phyloP scores from a whole-genome alignment of 1,284 basidiomycete species.

The Tilletia walkeri region DNA sequence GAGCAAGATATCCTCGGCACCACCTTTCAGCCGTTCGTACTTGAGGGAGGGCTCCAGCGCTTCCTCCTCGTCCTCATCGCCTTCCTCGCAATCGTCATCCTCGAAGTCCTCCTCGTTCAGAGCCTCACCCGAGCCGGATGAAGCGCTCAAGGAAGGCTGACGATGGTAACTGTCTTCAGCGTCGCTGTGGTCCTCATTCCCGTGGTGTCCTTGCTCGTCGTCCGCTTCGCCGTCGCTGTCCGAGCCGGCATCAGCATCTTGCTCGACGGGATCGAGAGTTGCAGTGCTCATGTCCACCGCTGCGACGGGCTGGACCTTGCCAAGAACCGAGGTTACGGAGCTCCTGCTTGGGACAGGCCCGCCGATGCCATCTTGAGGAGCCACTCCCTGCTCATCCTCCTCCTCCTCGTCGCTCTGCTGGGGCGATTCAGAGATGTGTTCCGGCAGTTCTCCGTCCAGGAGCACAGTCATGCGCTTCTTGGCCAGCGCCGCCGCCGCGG shows the following conservation, averaged over 20 bases:
- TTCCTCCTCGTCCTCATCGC: slow-evolving; percentile 25
- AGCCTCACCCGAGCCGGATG: slow-evolving; percentile 6
- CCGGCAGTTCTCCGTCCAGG: slow-evolving; percentile 43
- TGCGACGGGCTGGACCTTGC: neutral
- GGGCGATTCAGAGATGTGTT: neutral
- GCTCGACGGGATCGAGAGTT: slow-evolving; percentile 26
- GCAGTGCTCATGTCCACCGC: slow-evolving; percentile 23
- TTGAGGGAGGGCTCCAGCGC: slow-evolving; percentile 66
- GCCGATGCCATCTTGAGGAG: neutral
- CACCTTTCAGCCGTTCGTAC: slow-evolving; percentile 77
- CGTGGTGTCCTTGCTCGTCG: slow-evolving; percentile 1
- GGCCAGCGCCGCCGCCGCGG: neutral
- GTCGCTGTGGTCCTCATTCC: neutral
- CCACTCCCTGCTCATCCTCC: slow-evolving; percentile 12
- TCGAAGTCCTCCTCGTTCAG: slow-evolving; percentile 6
- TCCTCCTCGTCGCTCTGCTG: slow-evolving; percentile 4
- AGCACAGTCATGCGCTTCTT: slow-evolving; percentile 41
- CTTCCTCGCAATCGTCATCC: slow-evolving; percentile 14
- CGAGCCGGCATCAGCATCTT: slow-evolving; percentile 14
- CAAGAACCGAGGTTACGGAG: neutral
- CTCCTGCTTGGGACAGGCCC: neutral
- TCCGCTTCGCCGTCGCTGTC: slow-evolving; percentile 16
- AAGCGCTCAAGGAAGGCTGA: slow-evolving; percentile 1
- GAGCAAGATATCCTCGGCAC: slow-evolving; percentile 74
- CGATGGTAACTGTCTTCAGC: neutral